Percentiles rank a stretch among this genome's conserved stretches.
Evolutionary conservation across 1,284 basidiomycete genomes (phyloP).

Genomic region (Papiliotrema terrestris): DNA sequence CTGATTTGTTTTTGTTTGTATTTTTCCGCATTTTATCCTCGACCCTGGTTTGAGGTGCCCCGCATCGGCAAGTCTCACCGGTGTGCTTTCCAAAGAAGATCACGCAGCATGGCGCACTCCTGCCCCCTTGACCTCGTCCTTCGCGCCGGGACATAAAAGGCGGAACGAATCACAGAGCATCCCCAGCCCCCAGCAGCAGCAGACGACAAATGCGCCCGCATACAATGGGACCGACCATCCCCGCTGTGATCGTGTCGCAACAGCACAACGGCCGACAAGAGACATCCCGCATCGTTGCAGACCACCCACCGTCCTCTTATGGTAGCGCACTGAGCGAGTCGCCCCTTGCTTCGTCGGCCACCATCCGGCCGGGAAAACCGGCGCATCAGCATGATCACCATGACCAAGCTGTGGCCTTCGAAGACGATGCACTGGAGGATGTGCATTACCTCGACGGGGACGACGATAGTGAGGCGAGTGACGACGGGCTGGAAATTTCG

Average conservation of each 20-base stretch:
- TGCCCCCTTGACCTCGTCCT: too few species aligned
- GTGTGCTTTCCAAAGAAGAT: too few species aligned
- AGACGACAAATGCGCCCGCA: too few species aligned
- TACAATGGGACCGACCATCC: neutral
- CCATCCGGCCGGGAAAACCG: neutral
- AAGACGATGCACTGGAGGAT: neutral
- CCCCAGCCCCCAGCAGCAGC: too few species aligned
- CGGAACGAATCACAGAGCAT: too few species aligned
- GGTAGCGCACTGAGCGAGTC: neutral
- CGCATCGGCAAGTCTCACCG: neutral
- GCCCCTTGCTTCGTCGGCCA: too few species aligned
- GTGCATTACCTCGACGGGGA: neutral
- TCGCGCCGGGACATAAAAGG: too few species aligned
- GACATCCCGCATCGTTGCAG: neutral
- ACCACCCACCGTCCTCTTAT: neutral
- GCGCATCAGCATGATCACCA: neutral
- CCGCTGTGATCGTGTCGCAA: slow-evolving; percentile 4
- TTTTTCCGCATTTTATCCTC: slow-evolving; percentile 1
- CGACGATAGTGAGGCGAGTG: neutral
- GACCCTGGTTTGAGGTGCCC: neutral
- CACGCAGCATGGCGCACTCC: too few species aligned
- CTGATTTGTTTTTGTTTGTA: neutral
- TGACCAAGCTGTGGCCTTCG: neutral
- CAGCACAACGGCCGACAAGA: neutral
- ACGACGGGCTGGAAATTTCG: neutral